These are phyloP conservation scores for Bifiguratus adelaidae DNA, from an alignment of 192 early-diverging fungal species.

Conservation along the genomic window DNA sequence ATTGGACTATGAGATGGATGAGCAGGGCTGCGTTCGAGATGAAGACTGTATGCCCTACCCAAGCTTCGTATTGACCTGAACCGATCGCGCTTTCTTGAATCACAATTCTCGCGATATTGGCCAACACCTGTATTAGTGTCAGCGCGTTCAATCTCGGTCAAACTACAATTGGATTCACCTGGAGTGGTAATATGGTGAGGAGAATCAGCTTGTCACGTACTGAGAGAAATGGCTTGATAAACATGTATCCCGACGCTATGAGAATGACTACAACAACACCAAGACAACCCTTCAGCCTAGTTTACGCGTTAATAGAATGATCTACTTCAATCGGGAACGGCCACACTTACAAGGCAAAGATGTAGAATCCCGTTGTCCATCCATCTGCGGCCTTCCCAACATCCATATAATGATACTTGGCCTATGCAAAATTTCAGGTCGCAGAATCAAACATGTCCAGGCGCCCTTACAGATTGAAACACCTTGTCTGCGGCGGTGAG, in stretches of 20 bases:
- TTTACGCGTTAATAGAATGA: neutral
- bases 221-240: slow-evolving; percentile 44
- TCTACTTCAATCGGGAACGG: neutral
- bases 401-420: slow-evolving; percentile 35
- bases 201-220: slow-evolving; percentile 41
- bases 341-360: slow-evolving; percentile 35
- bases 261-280: slow-evolving; percentile 5
- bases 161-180: too few species aligned
- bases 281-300: neutral
- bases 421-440: slow-evolving; percentile 6
- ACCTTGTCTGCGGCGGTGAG: slow-evolving; percentile 38
- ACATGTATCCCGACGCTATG: slow-evolving; percentile 45
- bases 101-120: slow-evolving; percentile 34
- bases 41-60: slow-evolving; percentile 21
- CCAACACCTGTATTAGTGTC: slow-evolving; percentile 18
- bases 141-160: neutral
- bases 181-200: slow-evolving; percentile 34
- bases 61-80: slow-evolving; percentile 35
- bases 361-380: slow-evolving; percentile 42
- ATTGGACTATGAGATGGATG: slow-evolving; percentile 18
- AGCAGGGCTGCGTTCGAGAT: too few species aligned
- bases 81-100: slow-evolving; percentile 35
- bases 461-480: slow-evolving; percentile 27
- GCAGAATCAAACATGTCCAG: neutral
- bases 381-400: slow-evolving; percentile 33